These are phyloP conservation scores for Leucocoprinus leucothites DNA, from an alignment of 768 basidiomycete species.

Conservation along the genomic window DNA sequence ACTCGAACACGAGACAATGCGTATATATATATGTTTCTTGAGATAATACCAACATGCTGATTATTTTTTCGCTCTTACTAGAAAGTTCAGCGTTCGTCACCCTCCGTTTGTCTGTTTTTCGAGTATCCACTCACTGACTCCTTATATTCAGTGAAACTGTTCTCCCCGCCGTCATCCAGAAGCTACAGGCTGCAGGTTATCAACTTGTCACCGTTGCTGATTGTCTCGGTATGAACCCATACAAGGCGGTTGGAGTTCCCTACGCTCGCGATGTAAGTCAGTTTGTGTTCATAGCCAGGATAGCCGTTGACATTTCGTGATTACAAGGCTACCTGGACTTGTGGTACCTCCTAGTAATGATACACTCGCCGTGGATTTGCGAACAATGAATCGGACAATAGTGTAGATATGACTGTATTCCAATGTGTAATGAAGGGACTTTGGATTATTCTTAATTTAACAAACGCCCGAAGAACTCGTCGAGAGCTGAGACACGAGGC, in stretches of 20 bases:
- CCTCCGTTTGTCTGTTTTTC: neutral
- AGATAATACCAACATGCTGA: too few species aligned
- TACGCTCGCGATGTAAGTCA: neutral
- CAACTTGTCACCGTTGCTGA: constrained; percentile 36
- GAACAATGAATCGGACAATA: too few species aligned
- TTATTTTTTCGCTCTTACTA: neutral
- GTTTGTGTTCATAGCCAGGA: too few species aligned
- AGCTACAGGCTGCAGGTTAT: constrained; percentile 35
- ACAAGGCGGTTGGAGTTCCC: constrained; percentile 27
- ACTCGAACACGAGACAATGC: constrained; percentile 33
- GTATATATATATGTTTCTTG: constrained; percentile 19
- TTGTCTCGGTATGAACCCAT: constrained; percentile 31
- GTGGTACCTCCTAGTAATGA: neutral
- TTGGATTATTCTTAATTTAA: too few species aligned
- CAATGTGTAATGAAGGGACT: too few species aligned
- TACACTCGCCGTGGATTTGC: too few species aligned
- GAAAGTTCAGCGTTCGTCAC: constrained; percentile 11
- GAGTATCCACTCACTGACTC: neutral
- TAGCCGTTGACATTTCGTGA: too few species aligned
- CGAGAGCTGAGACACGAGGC: too few species aligned
- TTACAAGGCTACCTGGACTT: neutral
- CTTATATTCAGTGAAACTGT: constrained; percentile 22
- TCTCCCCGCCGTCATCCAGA: constrained; percentile 31
- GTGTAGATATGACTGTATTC: too few species aligned
- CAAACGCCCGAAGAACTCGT: too few species aligned